Conservation (phyloP, 306 rosid species). For the Inga oerstediana region DNA sequence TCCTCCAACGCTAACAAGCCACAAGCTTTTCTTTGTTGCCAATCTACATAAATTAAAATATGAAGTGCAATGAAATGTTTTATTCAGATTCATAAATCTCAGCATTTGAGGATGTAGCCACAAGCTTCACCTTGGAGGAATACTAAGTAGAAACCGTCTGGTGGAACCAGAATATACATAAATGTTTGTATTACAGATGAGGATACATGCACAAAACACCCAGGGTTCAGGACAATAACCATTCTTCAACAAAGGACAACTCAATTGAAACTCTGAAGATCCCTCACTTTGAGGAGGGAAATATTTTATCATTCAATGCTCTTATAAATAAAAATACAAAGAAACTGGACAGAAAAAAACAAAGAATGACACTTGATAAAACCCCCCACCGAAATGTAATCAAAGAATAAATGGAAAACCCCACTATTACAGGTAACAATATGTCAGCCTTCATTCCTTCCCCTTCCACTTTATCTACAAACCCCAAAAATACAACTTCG, state of each 20-base stretch:
- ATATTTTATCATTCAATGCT: slow-evolving; percentile 58
- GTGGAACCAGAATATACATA: slow-evolving; percentile 48
- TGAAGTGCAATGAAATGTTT: not conserved
- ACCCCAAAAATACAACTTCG: slow-evolving; percentile 39
- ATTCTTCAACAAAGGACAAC: slow-evolving; percentile 39
- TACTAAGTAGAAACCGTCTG: not conserved
- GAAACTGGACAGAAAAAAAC: slow-evolving; percentile 13
- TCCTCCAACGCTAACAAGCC: too few relatives aligned
- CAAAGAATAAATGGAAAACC: slow-evolving; percentile 67
- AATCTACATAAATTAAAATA: too few relatives aligned
- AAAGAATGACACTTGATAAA: slow-evolving; percentile 41
- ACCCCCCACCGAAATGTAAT: slow-evolving; percentile 45
- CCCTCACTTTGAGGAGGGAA: slow-evolving; percentile 54
- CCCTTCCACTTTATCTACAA: slow-evolving; percentile 48
- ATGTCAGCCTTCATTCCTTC: slow-evolving; percentile 33
- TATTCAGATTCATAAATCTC: not conserved
- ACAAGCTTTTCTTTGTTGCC: too few relatives aligned
- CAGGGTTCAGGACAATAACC: slow-evolving; percentile 41
- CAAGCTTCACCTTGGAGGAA: not conserved
- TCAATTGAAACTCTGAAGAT: slow-evolving; percentile 34
- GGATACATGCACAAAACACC: slow-evolving; percentile 36
- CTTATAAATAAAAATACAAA: slow-evolving; percentile 58
- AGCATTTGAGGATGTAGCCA: not conserved
- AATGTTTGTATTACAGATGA: slow-evolving; percentile 50
- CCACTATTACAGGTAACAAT: slow-evolving; percentile 47